Conservation (phyloP, 148 eudicot genomes). For the Polygonum maritimum region DNA sequence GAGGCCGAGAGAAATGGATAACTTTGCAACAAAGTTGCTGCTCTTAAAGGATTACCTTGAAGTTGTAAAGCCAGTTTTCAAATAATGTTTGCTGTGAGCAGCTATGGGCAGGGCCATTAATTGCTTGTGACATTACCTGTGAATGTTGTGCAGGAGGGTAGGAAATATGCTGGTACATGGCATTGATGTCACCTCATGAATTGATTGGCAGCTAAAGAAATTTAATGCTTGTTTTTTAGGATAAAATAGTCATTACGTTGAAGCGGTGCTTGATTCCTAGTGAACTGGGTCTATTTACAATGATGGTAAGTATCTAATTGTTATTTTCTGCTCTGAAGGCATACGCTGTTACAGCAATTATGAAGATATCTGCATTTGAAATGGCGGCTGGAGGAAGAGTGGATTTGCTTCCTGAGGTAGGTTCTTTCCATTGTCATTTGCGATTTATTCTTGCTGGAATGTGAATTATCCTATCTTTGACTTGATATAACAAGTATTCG, state of each 20-base stretch:
- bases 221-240: neutral
- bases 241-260: neutral
- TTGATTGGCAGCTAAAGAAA: neutral
- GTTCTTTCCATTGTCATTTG: neutral
- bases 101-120: neutral
- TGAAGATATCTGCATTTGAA: conserved; percentile 88
- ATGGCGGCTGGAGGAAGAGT: conserved; percentile 75
- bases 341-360: conserved; percentile 82
- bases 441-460: neutral
- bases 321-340: conserved; percentile 31
- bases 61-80: neutral
- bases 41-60: neutral
- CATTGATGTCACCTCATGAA: neutral
- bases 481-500: neutral
- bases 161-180: neutral
- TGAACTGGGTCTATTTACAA: neutral
- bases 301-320: neutral
- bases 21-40: neutral
- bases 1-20: neutral
- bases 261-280: neutral
- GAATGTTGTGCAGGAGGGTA: neutral
- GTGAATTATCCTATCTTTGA: neutral
- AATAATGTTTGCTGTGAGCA: neutral
- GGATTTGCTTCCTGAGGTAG: conserved; percentile 90
- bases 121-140: neutral